These are phyloP conservation scores for Dillenia turbinata DNA, from an alignment of 164 flowering plant genomes.

Conservation along the genomic window DNA sequence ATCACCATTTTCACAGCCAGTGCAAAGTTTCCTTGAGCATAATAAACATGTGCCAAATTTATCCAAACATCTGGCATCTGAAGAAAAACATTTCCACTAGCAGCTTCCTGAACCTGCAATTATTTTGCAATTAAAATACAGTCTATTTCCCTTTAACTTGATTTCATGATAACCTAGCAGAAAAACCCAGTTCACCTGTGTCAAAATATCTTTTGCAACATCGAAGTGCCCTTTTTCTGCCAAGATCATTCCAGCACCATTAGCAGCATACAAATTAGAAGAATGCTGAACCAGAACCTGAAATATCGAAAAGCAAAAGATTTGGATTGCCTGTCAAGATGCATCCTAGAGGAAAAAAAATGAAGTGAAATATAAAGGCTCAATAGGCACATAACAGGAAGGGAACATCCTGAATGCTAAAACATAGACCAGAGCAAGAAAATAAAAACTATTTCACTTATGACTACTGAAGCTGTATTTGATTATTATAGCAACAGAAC, in stretches of 20 bases:
- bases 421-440: too few species aligned
- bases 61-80: constrained; percentile 99
- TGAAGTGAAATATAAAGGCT: too few species aligned
- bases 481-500: too few species aligned
- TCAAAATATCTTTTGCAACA: constrained; percentile 86
- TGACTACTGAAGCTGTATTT: too few species aligned
- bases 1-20: constrained; percentile 89
- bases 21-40: constrained; percentile 95
- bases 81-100: constrained; percentile 87
- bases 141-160: not conserved
- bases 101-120: constrained; percentile 92
- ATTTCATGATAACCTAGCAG: not conserved
- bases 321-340: not conserved
- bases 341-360: not conserved
- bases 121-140: not conserved
- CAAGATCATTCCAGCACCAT: constrained; percentile 88
- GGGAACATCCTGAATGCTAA: too few species aligned
- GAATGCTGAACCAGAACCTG: constrained; percentile 80
- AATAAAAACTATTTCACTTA: too few species aligned
- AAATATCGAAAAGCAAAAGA: not conserved
- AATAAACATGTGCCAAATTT: constrained; percentile 93
- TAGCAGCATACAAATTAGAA: constrained; percentile 90
- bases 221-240: constrained; percentile 98
- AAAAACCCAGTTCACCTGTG: constrained; percentile 53
- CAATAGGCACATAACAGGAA: too few species aligned